Percentiles rank a stretch among this genome's conserved stretches.
phyloP scores from a whole-genome alignment of 2,329 filamentous ascomycete genomes.

The Nannizzia gypsea region DNA sequence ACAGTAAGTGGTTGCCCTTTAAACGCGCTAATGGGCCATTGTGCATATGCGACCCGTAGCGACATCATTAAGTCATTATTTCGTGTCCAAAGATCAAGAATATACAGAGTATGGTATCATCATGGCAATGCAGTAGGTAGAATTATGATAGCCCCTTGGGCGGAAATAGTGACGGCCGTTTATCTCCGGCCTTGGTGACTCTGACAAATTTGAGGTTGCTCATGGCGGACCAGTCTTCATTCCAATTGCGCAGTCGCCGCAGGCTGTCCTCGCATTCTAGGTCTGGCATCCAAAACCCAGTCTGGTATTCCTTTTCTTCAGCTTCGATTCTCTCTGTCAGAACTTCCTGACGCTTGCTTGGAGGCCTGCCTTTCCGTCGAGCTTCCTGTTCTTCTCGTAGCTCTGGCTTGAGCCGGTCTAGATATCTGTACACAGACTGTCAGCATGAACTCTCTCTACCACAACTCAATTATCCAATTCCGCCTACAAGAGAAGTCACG shows the following conservation, averaged over 20 bases:
- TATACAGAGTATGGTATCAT: neutral
- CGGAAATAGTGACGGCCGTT: slow-evolving; percentile 65
- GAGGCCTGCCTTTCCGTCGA: slow-evolving; percentile 66
- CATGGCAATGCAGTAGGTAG: neutral
- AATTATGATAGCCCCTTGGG: slow-evolving; percentile 47
- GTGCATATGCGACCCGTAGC: neutral
- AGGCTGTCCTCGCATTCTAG: slow-evolving; percentile 56
- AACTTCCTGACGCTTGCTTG: slow-evolving; percentile 64
- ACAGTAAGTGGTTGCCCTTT: neutral
- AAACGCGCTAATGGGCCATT: neutral
- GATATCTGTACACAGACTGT: slow-evolving; percentile 21
- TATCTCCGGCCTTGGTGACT: slow-evolving; percentile 52
- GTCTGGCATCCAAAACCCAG: slow-evolving; percentile 73
- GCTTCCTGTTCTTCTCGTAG: slow-evolving; percentile 42
- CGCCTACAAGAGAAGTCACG: neutral
- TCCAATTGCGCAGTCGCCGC: slow-evolving; percentile 58
- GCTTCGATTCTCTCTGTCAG: slow-evolving; percentile 57
- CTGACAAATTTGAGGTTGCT: slow-evolving; percentile 66
- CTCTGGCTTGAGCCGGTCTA: slow-evolving; percentile 27
- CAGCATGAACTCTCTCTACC: neutral
- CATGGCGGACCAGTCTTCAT: slow-evolving; percentile 72
- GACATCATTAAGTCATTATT: neutral
- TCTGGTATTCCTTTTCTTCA: slow-evolving; percentile 68
- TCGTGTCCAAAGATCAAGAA: neutral
- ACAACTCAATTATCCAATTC: neutral